Evolutionary conservation across 257 asterid species (phyloP).

Genomic region (Nicotiana obtusifolia): DNA sequence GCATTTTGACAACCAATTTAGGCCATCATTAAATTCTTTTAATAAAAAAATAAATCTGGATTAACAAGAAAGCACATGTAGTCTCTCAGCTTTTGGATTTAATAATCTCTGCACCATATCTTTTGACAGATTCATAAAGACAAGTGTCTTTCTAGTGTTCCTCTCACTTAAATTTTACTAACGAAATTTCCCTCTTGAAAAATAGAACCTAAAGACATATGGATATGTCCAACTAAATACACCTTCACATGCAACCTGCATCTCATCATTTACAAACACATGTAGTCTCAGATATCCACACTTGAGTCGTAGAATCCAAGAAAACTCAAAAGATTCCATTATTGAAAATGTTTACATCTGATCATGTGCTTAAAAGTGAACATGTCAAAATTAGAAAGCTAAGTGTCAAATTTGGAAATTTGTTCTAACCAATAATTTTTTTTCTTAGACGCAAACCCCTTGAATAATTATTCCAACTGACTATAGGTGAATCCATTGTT

Average conservation of each 20-base stretch:
- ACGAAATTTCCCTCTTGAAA: not conserved
- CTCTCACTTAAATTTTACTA: not conserved
- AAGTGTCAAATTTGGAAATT: not conserved
- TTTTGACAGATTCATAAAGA: not conserved
- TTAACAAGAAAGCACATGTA: not conserved
- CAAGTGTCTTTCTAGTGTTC: not conserved
- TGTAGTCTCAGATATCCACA: not conserved
- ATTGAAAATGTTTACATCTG: not conserved
- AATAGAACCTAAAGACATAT: not conserved
- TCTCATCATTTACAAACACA: not conserved
- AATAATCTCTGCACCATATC: not conserved
- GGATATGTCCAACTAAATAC: constrained; percentile 8
- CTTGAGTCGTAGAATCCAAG: not conserved
- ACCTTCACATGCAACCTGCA: not conserved
- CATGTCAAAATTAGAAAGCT: not conserved
- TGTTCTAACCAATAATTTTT: not conserved
- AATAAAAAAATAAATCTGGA: not conserved
- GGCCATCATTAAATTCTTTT: not conserved
- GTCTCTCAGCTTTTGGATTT: not conserved
- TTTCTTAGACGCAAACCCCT: not conserved
- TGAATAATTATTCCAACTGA: too few relatives aligned
- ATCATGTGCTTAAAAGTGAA: not conserved
- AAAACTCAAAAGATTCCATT: not conserved
- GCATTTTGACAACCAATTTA: not conserved
- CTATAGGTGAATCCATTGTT: too few relatives aligned